Evolutionary conservation across 257 asterid genomes (phyloP).

Genomic region (Jaltomata sinuosa): DNA sequence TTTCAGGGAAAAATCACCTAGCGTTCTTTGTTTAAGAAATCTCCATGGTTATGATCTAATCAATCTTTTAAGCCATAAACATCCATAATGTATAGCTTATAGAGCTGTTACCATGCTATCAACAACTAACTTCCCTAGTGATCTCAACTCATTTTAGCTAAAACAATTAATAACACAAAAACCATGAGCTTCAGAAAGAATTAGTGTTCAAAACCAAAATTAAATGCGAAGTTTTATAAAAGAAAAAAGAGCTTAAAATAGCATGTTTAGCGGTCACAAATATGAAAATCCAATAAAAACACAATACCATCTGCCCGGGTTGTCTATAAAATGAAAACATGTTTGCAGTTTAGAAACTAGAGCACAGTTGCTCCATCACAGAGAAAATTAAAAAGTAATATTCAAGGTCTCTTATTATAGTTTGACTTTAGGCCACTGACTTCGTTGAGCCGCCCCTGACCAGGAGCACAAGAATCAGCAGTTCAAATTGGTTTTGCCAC

Average conservation of each 20-base stretch:
- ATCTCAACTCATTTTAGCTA: not conserved
- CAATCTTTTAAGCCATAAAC: not conserved
- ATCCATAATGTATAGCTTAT: not conserved
- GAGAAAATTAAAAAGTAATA: too few species aligned
- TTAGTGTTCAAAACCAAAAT: not conserved
- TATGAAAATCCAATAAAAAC: not conserved
- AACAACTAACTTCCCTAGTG: not conserved
- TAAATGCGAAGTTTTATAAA: not conserved
- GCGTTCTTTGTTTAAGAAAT: too few species aligned
- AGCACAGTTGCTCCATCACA: not conserved
- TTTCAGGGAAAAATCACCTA: too few species aligned
- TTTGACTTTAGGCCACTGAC: not conserved
- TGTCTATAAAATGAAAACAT: not conserved
- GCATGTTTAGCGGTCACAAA: not conserved
- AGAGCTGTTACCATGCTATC: not conserved
- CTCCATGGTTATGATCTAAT: not conserved
- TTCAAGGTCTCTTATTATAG: not conserved
- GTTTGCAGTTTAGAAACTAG: not conserved
- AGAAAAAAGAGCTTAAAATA: not conserved
- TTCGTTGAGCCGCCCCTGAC: not conserved
- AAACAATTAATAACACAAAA: not conserved
- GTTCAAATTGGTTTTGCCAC: slow-evolving; percentile 24
- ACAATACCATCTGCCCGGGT: not conserved
- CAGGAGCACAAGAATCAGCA: not conserved
- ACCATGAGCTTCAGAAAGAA: not conserved